Evolutionary conservation across 202 grass and related monocot genomes (phyloP), one percentile per base, ranked within the genome.

Genomic region (Setaria viridis): DNA sequence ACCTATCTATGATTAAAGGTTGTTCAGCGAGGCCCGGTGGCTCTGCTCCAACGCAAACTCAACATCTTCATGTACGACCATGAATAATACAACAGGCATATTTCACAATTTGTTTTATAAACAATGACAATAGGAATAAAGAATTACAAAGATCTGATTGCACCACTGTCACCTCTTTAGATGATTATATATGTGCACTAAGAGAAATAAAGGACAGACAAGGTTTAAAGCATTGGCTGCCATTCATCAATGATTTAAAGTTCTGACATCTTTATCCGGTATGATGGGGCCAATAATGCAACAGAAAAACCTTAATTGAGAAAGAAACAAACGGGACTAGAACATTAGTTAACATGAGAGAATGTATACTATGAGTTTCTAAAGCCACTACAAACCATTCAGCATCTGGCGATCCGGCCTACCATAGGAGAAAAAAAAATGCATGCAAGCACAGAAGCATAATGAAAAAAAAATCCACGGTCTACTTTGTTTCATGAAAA

Each of bases 211-310:
- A 8, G 14, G 3, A 30, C 3, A 30, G 2, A 6, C 13, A 16
- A 62, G 8, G 21, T 62, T 45, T 10, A 0, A 62, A 11, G 30
- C 37, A 62, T n/a, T 47, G 21, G 21, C n/a, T 29, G 9, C 9
- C 11, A 77, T 45, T 62, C 63, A 66, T 21, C 66, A 69, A 45
- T 29, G 29, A 47, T 21, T 74, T 85, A 56, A 56, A 56, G 54
- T 56, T 56, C 5, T 2, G 17, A 20, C 54, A 20, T 2, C 17
- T 20, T 20, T 17, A 56, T 7, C 17, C 54, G 20, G 25, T 25
- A 46, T 46, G 12, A 25, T 25, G 0, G 41, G 0, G 41, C 25
- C 37, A 19, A 69, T n/a, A 57, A 57, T 8, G 54, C 54, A 57
- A 57, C 54, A 57, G 54, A 56, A 57, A 57, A 57, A 54, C 6